A percentile compares a stretch with the other conserved stretches of the same genome.
These are phyloP conservation scores for Graphilbum ipis-grandicollis DNA, from an alignment of 2,329 filamentous ascomycete genomes.

Conservation along the genomic window DNA sequence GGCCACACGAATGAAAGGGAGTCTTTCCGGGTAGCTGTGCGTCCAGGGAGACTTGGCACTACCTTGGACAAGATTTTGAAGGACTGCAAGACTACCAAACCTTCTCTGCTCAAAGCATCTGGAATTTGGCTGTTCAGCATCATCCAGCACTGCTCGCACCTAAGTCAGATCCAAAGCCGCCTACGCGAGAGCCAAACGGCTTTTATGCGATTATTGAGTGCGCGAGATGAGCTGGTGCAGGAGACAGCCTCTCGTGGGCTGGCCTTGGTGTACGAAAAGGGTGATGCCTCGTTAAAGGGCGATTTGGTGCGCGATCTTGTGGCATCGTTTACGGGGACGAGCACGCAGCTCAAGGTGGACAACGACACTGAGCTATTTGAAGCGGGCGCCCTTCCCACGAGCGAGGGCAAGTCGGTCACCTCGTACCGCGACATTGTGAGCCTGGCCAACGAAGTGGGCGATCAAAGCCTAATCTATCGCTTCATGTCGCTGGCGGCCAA, in stretches of 20 bases:
- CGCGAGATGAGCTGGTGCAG: conserved; percentile 85
- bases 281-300: conserved; percentile 62
- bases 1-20: too few species aligned
- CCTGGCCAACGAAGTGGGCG: conserved; percentile 88
- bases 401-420: conserved; percentile 74
- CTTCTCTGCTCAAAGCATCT: conserved; percentile 75
- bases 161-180: conserved; percentile 53
- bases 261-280: conserved; percentile 85
- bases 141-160: conserved; percentile 74
- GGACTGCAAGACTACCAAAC: conserved; percentile 72
- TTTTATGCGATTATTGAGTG: conserved; percentile 74
- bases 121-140: conserved; percentile 91
- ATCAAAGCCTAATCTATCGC: conserved; percentile 89
- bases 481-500: conserved; percentile 97
- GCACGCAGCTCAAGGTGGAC: conserved; percentile 62
- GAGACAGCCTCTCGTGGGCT: conserved; percentile 86
- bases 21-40: conserved; percentile 17
- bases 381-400: conserved; percentile 73
- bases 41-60: conserved; percentile 24
- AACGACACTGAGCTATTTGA: conserved; percentile 89
- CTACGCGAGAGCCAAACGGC: conserved; percentile 68
- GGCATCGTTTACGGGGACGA: conserved; percentile 68
- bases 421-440: conserved; percentile 97
- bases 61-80: conserved; percentile 57
- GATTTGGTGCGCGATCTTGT: conserved; percentile 79